A percentile compares a stretch with the other conserved stretches of the same genome.
phyloP scores from a whole-genome alignment of 768 basidiomycete species.

The Phylloporus arenicola region DNA sequence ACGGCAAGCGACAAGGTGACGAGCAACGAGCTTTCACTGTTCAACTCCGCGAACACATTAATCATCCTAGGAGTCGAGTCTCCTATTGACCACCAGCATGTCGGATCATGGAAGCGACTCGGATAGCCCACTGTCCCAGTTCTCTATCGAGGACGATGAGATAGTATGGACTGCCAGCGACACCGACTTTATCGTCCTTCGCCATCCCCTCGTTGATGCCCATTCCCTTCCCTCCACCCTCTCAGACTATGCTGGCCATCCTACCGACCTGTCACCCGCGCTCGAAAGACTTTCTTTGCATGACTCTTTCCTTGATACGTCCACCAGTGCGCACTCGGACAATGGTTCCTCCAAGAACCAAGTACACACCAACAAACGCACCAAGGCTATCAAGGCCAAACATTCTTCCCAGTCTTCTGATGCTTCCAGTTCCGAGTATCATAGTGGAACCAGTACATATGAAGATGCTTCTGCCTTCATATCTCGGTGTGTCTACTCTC shows the following conservation, averaged over 20 bases:
- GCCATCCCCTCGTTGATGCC: constrained; percentile 13
- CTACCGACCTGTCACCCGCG: neutral
- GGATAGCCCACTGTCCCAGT: constrained; percentile 10
- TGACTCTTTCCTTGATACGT: neutral
- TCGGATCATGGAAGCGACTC: constrained; percentile 7
- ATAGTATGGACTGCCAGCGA: constrained; percentile 17
- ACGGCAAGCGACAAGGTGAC: constrained; percentile 8
- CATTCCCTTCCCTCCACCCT: constrained; percentile 7
- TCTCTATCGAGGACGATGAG: constrained; percentile 22
- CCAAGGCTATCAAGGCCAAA: neutral
- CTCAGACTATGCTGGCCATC: neutral
- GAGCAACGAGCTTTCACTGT: constrained; percentile 4
- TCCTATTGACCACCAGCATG: constrained; percentile 2
- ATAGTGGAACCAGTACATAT: constrained; percentile 15
- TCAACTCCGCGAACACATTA: constrained; percentile 15
- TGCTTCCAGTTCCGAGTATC: constrained; percentile 1
- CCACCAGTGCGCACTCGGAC: constrained; percentile 8
- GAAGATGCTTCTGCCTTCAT: constrained; percentile 26
- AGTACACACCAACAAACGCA: neutral
- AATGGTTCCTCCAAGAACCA: neutral
- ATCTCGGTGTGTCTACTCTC: constrained; percentile 14
- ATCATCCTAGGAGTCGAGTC: neutral
- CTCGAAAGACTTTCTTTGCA: neutral
- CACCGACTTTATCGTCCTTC: constrained; percentile 24
- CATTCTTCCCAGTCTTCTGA: constrained; percentile 1